Base-by-base conservation (phyloP, 2,329 filamentous ascomycete genomes). In the Penicillium sp. region DNA sequence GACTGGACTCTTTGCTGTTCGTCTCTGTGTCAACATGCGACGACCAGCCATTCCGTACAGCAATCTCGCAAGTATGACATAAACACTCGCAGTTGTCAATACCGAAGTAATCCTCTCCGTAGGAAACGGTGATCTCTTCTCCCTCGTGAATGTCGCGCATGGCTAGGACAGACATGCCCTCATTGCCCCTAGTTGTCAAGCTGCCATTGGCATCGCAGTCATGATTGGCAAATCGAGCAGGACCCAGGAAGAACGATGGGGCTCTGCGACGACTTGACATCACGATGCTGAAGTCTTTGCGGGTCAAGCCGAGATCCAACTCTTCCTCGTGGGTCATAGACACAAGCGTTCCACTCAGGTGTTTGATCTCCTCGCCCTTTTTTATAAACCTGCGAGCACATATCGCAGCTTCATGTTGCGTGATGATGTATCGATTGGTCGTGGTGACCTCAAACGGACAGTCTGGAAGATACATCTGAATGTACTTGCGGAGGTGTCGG, bases 271-370 rank as follows among this genome's bases (percentile, higher is more conserved):
- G 84, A 62, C 91, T 93, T 59, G 92, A 96, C 68, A 97, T 89
- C 32, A 99, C 92, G 60, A 99, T 92, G 71, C 92, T 97, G 72
- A 99, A 99, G 70, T 99, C 94, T 68, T 93, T 92, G 69, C 94
- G 89, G 56, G 86, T 87, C 60, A 86, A 75, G 27, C 91, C 88
- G 55, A 97, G 83, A 54, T 89, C 86, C 58, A 86, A 82, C 70
- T 97, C 94, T 72, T 99, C 93, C 70, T 96, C 89, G 32, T 89
- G 86, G 0, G 92, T 96, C 77, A 99, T 94, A 38, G 89, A 84
- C 25, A 99, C 93, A 68, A 97, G 89, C 13, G 95, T 94, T 2
- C 94, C 94, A 8, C 86, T 88, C 8, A 99, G 81, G 69, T 96
- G 96, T 73, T 92, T 96, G 76, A 99, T 87, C 38, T 87, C 84